phyloP scores from a whole-genome alignment of 306 rosid genomes.

The Delonix regia region DNA sequence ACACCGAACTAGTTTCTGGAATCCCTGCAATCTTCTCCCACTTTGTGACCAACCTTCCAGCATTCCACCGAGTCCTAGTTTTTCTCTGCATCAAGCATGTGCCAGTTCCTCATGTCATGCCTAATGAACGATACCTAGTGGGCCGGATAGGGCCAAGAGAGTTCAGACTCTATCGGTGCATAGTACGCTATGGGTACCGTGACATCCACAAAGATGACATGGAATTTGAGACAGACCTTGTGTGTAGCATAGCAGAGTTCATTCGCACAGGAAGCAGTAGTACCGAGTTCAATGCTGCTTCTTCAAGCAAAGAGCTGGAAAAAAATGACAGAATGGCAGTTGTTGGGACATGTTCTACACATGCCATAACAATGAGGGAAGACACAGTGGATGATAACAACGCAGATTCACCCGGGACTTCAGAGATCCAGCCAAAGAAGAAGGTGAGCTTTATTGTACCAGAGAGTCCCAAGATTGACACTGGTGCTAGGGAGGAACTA shows the following conservation, averaged over 20 bases:
- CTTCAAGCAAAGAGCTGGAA: slow-evolving; percentile 39
- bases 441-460: slow-evolving; percentile 81
- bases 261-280: slow-evolving; percentile 48
- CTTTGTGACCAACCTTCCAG: slow-evolving; percentile 92
- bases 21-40: slow-evolving; percentile 92
- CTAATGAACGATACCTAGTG: slow-evolving; percentile 80
- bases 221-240: slow-evolving; percentile 86
- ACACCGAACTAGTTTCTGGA: slow-evolving; percentile 86
- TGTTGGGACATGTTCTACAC: slow-evolving; percentile 66
- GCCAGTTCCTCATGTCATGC: slow-evolving; percentile 78
- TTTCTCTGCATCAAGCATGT: slow-evolving; percentile 95
- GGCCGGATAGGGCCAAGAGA: slow-evolving; percentile 77
- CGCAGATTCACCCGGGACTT: slow-evolving; percentile 35
- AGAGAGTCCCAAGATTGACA: slow-evolving; percentile 70
- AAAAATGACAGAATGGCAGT: slow-evolving; percentile 65
- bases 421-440: slow-evolving; percentile 56
- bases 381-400: slow-evolving; percentile 8
- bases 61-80: slow-evolving; percentile 90
- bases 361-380: slow-evolving; percentile 51
- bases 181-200: slow-evolving; percentile 87
- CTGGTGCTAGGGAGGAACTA: slow-evolving; percentile 56
- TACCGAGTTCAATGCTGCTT: not conserved
- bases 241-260: slow-evolving; percentile 87
- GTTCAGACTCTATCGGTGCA: slow-evolving; percentile 77
- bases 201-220: slow-evolving; percentile 83